Evolutionary conservation across 1,139 yeast species (phyloP), one percentile per base, ranked within the genome.

Genomic region (Sporopachydermia cereana): DNA sequence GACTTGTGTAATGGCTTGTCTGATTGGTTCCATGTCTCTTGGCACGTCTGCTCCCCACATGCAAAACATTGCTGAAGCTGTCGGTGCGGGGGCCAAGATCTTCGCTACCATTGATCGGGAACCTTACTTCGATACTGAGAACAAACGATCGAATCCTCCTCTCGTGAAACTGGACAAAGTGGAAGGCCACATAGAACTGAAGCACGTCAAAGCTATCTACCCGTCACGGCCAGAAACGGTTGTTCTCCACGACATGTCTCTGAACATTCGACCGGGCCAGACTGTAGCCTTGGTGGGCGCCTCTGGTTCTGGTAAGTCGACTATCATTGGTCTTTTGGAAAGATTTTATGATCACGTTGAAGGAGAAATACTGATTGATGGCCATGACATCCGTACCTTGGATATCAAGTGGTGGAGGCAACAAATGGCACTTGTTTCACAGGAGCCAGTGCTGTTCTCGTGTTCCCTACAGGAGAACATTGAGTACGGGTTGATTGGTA

Each of bases 281-380:
- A 68, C 74, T 1, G 66, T 81, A 36, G 89, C 83, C 1, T 60
- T 85, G 3, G 74, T 79, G 12, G 95, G 95, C 1, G 76, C 72
- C 47, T 81, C 93, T 4, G 95, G 95, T 0, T 72, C 80, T 21
- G 95, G 95, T 0, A 85, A 85, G 60, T 79, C 91, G 0, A 84
- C 95, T 0, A 55, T 84, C 2, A 58, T 74, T 0, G 67, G 72
- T 2, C 55, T 84, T 5, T 51, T 84, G 1, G 62, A 77, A 2
- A 67, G 83, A 43, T 61, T 84, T 5, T 77, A 75, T 53, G 61
- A 59, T 3, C 62, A 66, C 4, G 56, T 63, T 2, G 52, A 60
- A 0, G 64, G 71, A 7, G 53, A 57, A 0, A 60, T 77, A 1
- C 57, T 50, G 45, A 54, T 57, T 31, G 76, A 55, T 54, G 71